Evolutionary conservation across 2,329 filamentous ascomycete genomes (phyloP), one percentile per base, ranked within the genome.

Genomic region (Aspergillus arachidicola): DNA sequence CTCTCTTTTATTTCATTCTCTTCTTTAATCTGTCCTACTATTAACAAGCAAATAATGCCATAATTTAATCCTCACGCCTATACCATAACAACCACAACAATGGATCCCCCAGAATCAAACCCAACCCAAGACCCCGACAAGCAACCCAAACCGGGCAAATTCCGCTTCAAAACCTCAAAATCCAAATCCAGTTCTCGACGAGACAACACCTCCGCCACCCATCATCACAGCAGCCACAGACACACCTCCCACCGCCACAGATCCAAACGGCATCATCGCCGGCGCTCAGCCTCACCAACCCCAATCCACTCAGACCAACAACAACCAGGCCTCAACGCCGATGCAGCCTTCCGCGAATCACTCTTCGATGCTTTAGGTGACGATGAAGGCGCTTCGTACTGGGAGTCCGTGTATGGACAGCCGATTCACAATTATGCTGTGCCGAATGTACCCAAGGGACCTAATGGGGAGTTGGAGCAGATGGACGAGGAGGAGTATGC

Each of bases 351-450:
- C 76, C 89, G 92, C 34, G 92, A 96, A 77, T 97, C 93, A 0
- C 88, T 99, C 6, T 98, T 98, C 80, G 95, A 99, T 77, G 95
- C 95, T 36, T 90, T 99, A 78, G 94, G 93, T 43, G 95, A 99
- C 78, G 94, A 98, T 74, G 95, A 99, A 79, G 95, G 94, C 54
- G 95, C 95, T 2, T 87, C 89, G 9, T 99, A 95, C 81, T 99
- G 95, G 95, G 91, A 97, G 76, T 87, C 88, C 19, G 92, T 99
- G n/a, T 99, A 98, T 78, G 94, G 93, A 1, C 94, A 98, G 76
- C 94, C 95, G 0, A 91, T 98, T 57, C 93, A 97, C 78, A 86
- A 88, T 7, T 97, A 96, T 75, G 75, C 86, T 0, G 83, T 85
- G 30, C 82, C 84, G 0, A 78, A 80, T 50, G 72, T 73, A 1